These are phyloP conservation scores for Hymenoscyphus occultus DNA, from an alignment of 2,329 filamentous ascomycete genomes.

Conservation along the genomic window DNA sequence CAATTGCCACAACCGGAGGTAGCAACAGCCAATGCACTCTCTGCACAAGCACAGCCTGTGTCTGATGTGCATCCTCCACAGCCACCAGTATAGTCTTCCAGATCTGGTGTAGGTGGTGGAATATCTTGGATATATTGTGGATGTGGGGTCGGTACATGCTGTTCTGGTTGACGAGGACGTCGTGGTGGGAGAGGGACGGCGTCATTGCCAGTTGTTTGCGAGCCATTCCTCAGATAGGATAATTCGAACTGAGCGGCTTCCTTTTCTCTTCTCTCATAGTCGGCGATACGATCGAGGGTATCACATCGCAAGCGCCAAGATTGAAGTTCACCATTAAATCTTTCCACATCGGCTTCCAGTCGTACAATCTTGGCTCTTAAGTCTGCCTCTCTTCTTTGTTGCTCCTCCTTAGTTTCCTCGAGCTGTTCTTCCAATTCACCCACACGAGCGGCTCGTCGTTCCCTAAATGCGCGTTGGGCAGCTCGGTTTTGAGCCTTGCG, in stretches of 20 bases:
- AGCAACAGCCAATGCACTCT: constrained; percentile 54
- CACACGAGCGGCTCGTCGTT: constrained; percentile 80
- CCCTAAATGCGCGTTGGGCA: constrained; percentile 86
- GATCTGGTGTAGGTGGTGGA: constrained; percentile 35
- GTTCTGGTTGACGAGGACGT: constrained; percentile 26
- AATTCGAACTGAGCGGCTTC: constrained; percentile 43
- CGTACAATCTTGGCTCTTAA: constrained; percentile 52
- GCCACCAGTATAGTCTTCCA: constrained; percentile 34
- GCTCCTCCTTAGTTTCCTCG: constrained; percentile 56
- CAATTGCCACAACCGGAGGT: constrained; percentile 64
- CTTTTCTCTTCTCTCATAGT: constrained; percentile 41
- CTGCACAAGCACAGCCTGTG: constrained; percentile 56
- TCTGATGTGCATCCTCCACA: constrained; percentile 56
- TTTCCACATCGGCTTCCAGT: constrained; percentile 65
- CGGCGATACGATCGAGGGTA: constrained; percentile 35
- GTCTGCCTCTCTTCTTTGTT: constrained; percentile 56
- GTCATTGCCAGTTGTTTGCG: constrained; percentile 37
- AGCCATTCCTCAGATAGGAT: constrained; percentile 35
- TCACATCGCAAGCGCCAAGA: constrained; percentile 37
- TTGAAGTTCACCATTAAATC: constrained; percentile 46
- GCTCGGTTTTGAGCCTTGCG: constrained; percentile 92
- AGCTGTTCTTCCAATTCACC: constrained; percentile 69
- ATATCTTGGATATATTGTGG: constrained; percentile 23
- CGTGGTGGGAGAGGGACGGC: constrained; percentile 41
- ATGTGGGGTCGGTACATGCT: constrained; percentile 24